These are phyloP conservation scores for Quercus aquifolioides DNA, from an alignment of 306 rosid species.

Conservation along the genomic window DNA sequence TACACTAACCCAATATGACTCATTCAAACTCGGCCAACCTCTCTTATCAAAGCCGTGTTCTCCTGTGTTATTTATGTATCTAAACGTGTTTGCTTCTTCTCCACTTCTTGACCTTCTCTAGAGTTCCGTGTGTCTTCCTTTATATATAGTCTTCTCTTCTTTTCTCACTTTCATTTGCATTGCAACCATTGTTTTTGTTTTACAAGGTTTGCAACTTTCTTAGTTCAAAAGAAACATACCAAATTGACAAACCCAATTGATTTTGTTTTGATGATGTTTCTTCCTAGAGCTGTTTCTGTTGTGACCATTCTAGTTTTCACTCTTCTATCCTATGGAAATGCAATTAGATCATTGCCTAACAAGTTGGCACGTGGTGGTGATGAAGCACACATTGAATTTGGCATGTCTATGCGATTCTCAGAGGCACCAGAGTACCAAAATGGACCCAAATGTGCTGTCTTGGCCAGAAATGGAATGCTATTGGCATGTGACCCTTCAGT, in stretches of 20 bases:
- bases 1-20: background rate
- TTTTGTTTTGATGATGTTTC: slow-evolving; percentile 23
- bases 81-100: background rate
- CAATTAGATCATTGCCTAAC: slow-evolving; percentile 42
- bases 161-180: background rate
- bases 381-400: slow-evolving; percentile 19
- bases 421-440: slow-evolving; percentile 72
- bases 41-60: slow-evolving; percentile 38
- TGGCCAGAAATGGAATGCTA: slow-evolving; percentile 2
- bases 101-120: background rate
- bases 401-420: slow-evolving; percentile 26
- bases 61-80: background rate
- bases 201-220: too few species aligned
- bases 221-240: too few species aligned
- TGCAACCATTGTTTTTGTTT: background rate
- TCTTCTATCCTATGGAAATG: slow-evolving; percentile 28
- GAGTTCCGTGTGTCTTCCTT: background rate
- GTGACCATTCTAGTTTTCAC: slow-evolving; percentile 6
- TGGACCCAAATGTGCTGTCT: slow-evolving; percentile 37
- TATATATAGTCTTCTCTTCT: background rate
- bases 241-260: background rate
- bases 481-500: slow-evolving; percentile 45
- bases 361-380: slow-evolving; percentile 9
- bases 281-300: slow-evolving; percentile 18
- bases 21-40: slow-evolving; percentile 4